Evolutionary conservation across 2,329 filamentous ascomycete species (phyloP), one percentile per base, ranked within the genome.

Genomic region (Alternaria triticina): DNA sequence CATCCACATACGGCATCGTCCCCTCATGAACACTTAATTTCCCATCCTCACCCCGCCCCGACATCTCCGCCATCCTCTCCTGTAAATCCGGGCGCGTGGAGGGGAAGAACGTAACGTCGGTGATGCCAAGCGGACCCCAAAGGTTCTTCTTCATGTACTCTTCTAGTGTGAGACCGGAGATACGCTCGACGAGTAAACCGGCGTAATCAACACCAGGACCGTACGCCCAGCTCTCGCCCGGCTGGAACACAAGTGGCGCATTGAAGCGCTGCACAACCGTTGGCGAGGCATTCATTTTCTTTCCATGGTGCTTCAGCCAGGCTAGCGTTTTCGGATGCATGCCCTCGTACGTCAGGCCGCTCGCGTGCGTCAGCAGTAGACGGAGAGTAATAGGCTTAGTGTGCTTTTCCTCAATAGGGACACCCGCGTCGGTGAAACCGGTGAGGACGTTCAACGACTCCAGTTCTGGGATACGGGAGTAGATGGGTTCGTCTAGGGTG

Each of bases 121-220:
- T 79, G 54, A 86, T 75, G 0, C 78, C 80, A 3, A 85, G 76
- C 1, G 82, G 83, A 52, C 79, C 71, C 74, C 83, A 81, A 11
- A 86, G 79, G 59, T 83, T 74, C 28, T 85, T 81, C 0, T 88
- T 87, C 1, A 89, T 89, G 65, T 91, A 87, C 63, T 87, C 87
- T 1, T 90, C 74, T 5, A 91, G 75, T 0, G 88, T 85, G 63
- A 77, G 75, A 6, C 76, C 73, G 25, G 70, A 83, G 78, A 83
- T 47, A 5, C 71, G 72, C 69, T 85, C 82, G 5, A 87, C 72
- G 1, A 82, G 74, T 6, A 81, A 62, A 4, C 83, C 84, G 0
- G 82, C 84, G 80, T 83, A 87, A 75, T 87, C 85, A 45, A 82
- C 61, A 0, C 76, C 74, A 4, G 78, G 70, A 5, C 86, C 84